A percentile compares a stretch with the other conserved stretches of the same genome.
Evolutionary conservation across 2,329 filamentous ascomycete species (phyloP).

Genomic region (Myriosclerotinia duriaeana): DNA sequence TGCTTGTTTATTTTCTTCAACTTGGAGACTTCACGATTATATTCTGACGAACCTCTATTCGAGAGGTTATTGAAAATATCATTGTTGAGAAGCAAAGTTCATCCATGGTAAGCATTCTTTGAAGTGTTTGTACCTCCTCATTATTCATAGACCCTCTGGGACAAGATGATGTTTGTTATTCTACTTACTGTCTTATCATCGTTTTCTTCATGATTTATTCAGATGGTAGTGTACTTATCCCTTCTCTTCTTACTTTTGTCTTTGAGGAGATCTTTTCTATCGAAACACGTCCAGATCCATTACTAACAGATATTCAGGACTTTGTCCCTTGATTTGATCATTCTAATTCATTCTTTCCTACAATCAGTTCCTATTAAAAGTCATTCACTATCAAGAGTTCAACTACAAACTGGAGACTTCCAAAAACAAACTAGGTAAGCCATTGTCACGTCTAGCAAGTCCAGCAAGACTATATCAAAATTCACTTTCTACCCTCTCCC

Average conservation of each 20-base stretch:
- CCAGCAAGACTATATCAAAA: background rate
- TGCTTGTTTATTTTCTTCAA: background rate
- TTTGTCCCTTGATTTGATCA: background rate
- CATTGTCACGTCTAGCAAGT: background rate
- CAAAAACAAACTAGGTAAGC: background rate
- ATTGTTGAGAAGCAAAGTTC: background rate
- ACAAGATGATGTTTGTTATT: background rate
- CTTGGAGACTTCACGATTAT: background rate
- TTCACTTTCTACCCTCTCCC: background rate
- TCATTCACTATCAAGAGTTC: background rate
- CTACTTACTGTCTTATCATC: background rate
- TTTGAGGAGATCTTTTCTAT: background rate
- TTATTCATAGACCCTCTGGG: too few relatives aligned
- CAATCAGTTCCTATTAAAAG: background rate
- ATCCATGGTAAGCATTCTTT: slow-evolving; percentile 5
- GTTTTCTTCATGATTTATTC: background rate
- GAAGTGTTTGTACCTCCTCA: background rate
- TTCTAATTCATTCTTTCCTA: too few relatives aligned
- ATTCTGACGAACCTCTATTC: background rate
- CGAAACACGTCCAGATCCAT: background rate
- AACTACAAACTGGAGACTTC: too few relatives aligned
- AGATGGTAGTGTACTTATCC: background rate
- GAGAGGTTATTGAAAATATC: background rate
- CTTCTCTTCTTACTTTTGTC: background rate
- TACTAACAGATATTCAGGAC: background rate